These are phyloP conservation scores for Candida arabinofermentans DNA, from an alignment of 805 yeast species.

Conservation along the genomic window DNA sequence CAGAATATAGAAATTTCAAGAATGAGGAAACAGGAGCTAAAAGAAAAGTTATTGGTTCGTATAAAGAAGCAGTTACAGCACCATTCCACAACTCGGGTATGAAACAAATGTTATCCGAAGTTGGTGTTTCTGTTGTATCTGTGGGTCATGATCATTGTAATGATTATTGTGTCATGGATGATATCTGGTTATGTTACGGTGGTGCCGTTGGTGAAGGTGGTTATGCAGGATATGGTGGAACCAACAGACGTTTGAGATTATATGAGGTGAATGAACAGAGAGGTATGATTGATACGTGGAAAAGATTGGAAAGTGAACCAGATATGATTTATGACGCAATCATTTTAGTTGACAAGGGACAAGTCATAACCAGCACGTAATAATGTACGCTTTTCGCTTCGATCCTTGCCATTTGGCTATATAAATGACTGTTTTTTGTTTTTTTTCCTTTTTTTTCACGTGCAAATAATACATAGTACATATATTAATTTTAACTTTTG, in stretches of 20 bases:
- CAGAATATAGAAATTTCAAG: constrained; percentile 61
- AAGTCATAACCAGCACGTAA: neutral
- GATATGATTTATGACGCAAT: constrained; percentile 16
- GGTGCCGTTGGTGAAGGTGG: constrained; percentile 96
- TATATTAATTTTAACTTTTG: no score
- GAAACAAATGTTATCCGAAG: constrained; percentile 48
- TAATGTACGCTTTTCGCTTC: neutral
- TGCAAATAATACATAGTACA: no score
- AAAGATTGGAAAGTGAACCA: constrained; percentile 60
- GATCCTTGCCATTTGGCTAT: no score
- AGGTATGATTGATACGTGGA: constrained; percentile 61
- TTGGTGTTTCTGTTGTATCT: constrained; percentile 70
- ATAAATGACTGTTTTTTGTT: no score
- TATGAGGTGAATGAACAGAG: constrained; percentile 57
- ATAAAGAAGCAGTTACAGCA: constrained; percentile 74
- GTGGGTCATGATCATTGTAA: constrained; percentile 97
- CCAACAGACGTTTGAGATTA: constrained; percentile 70
- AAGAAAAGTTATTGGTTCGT: constrained; percentile 51
- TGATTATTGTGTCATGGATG: constrained; percentile 76
- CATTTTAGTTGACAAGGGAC: constrained; percentile 1
- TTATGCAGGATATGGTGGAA: constrained; percentile 89
- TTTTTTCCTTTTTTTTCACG: no score
- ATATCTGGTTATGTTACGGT: constrained; percentile 84
- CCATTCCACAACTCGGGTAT: constrained; percentile 70
- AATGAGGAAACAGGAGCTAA: constrained; percentile 19